These are phyloP conservation scores for Candida krabiensis DNA, from an alignment of 805 yeast species.

Conservation along the genomic window DNA sequence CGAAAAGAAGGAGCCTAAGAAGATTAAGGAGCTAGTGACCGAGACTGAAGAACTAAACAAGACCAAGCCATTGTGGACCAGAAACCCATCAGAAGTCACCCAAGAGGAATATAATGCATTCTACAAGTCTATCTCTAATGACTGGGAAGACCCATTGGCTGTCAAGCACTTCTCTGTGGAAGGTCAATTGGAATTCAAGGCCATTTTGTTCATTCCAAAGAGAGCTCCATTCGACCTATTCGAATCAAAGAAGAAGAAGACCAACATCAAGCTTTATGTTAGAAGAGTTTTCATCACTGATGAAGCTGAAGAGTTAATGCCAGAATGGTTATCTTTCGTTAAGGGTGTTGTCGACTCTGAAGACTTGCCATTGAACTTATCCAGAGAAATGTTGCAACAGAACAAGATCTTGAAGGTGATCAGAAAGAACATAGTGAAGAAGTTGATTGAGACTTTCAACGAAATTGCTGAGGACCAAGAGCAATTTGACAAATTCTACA, in stretches of 20 bases:
- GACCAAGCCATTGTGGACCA: slow-evolving; percentile 99
- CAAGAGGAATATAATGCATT: slow-evolving; percentile 98
- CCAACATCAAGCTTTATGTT: slow-evolving; percentile 96
- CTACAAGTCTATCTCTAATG: slow-evolving; percentile 98
- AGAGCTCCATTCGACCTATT: slow-evolving; percentile 99
- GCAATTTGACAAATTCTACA: slow-evolving; percentile 97
- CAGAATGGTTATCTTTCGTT: slow-evolving; percentile 97
- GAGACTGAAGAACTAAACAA: slow-evolving; percentile 98
- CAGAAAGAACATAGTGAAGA: slow-evolving; percentile 98
- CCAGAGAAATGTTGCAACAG: slow-evolving; percentile 99
- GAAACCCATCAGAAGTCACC: slow-evolving; percentile 96
- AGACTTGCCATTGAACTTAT: slow-evolving; percentile 98
- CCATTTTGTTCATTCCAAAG: slow-evolving; percentile 95
- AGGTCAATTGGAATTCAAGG: slow-evolving; percentile 99
- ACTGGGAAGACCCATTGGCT: slow-evolving; percentile 99
- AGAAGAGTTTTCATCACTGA: slow-evolving; percentile 99
- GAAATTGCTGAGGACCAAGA: slow-evolving; percentile 99
- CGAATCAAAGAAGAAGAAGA: slow-evolving; percentile 98
- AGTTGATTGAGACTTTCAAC: slow-evolving; percentile 96
- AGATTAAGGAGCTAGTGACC: slow-evolving; percentile 86
- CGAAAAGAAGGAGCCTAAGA: slow-evolving; percentile 78
- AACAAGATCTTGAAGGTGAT: slow-evolving; percentile 99
- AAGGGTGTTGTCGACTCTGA: slow-evolving; percentile 99
- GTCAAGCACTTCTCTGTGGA: slow-evolving; percentile 99
- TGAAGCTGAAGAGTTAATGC: slow-evolving; percentile 98